Percentiles rank a stretch among this genome's conserved stretches.
phyloP scores from a whole-genome alignment of 768 basidiomycete species.

The Chalciporus chontae region DNA sequence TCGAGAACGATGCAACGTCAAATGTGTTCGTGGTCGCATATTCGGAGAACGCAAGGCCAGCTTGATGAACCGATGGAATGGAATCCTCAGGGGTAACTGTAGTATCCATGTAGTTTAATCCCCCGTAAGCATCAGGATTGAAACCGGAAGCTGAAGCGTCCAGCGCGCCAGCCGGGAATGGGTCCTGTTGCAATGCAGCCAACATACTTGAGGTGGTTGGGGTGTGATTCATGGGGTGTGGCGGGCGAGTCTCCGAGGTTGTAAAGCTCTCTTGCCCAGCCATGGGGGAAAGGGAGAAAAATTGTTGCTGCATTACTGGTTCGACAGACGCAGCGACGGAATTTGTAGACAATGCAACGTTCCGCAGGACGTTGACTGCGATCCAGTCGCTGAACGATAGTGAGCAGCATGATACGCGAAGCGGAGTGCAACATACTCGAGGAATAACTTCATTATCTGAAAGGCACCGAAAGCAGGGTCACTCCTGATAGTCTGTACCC shows the following conservation, averaged over 20 bases:
- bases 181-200: conserved; percentile 77
- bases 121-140: conserved; percentile 64
- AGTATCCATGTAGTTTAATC: conserved; percentile 76
- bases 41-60: conserved; percentile 69
- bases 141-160: conserved; percentile 63
- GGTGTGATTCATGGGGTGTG: conserved; percentile 68
- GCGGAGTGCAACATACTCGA: conserved; percentile 58
- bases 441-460: conserved; percentile 87
- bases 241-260: conserved; percentile 58
- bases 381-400: conserved; percentile 75
- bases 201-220: conserved; percentile 91
- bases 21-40: conserved; percentile 63
- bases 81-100: conserved; percentile 61
- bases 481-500: conserved; percentile 76
- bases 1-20: conserved; percentile 65
- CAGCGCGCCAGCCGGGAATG: conserved; percentile 62
- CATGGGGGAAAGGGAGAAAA: conserved; percentile 86
- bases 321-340: conserved; percentile 91
- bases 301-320: conserved; percentile 88
- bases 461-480: conserved; percentile 92
- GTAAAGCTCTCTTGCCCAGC: conserved; percentile 79
- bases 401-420: conserved; percentile 15
- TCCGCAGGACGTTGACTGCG: conserved; percentile 82
- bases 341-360: conserved; percentile 84
- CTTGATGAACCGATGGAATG: conserved; percentile 54